A percentile compares a stretch with the other conserved stretches of the same genome.
Conservation (phyloP, 331 rosid genomes). For the Quercus phellos region DNA sequence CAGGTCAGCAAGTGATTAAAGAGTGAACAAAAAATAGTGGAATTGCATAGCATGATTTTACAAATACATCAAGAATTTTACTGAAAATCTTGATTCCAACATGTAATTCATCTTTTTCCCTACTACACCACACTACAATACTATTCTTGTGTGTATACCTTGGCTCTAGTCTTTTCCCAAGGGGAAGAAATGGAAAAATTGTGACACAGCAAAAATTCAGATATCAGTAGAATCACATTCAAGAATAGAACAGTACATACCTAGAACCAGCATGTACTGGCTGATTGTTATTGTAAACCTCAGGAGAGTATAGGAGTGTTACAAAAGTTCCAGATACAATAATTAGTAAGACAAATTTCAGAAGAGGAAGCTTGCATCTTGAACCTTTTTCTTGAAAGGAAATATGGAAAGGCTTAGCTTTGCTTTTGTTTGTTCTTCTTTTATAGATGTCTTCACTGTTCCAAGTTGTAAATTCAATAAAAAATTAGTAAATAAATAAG, state of each 20-base stretch:
- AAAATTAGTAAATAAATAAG: constrained; percentile 10
- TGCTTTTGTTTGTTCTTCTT: constrained; percentile 51
- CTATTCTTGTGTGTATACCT: too few species aligned
- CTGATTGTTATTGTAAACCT: constrained; percentile 42
- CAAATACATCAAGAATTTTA: background rate
- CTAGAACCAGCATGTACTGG: constrained; percentile 45
- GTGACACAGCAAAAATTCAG: background rate
- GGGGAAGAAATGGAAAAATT: background rate
- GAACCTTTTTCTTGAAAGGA: constrained; percentile 61
- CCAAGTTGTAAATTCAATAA: constrained; percentile 19
- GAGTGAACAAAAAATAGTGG: too few species aligned
- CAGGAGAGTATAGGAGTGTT: constrained; percentile 62
- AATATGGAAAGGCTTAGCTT: constrained; percentile 48
- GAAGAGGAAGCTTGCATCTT: constrained; percentile 66
- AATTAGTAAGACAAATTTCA: constrained; percentile 50
- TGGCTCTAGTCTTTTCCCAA: background rate
- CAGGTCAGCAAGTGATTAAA: background rate
- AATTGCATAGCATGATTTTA: background rate
- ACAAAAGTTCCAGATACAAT: constrained; percentile 51
- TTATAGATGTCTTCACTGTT: constrained; percentile 57
- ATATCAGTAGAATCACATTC: background rate
- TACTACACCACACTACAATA: too few species aligned
- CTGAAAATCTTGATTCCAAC: too few species aligned
- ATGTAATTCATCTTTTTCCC: too few species aligned
- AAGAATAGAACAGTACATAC: constrained; percentile 29